Evolutionary conservation across 768 basidiomycete genomes (phyloP).

Genomic region (Boletus patriciae): DNA sequence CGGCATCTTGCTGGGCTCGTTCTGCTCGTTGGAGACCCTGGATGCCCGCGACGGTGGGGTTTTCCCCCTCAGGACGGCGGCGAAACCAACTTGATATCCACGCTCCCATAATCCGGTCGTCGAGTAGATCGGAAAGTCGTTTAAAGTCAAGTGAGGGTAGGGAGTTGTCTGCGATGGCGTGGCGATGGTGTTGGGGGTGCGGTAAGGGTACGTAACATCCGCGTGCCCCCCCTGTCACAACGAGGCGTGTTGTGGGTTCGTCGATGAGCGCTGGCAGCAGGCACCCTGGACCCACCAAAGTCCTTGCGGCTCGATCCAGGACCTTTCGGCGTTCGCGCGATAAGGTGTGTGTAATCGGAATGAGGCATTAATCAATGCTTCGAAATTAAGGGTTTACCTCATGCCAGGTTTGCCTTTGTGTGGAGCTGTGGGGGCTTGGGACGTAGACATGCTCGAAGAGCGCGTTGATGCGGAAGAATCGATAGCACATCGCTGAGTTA

Average conservation of each 20-base stretch:
- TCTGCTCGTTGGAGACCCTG: slow-evolving; percentile 14
- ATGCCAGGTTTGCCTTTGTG: neutral
- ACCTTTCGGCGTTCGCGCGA: neutral
- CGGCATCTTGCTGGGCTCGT: slow-evolving; percentile 2
- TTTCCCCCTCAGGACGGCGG: slow-evolving; percentile 1
- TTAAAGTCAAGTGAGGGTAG: neutral
- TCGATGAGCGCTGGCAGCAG: neutral
- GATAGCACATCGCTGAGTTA: slow-evolving; percentile 3
- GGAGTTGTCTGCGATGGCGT: neutral
- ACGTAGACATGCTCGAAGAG: neutral
- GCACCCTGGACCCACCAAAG: slow-evolving; percentile 6
- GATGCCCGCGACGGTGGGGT: slow-evolving; percentile 15
- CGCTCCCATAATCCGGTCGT: slow-evolving; percentile 9
- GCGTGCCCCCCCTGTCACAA: neutral
- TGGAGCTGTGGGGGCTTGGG: neutral
- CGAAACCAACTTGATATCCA: slow-evolving; percentile 8
- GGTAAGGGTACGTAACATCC: neutral
- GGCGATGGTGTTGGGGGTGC: neutral
- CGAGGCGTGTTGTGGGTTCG: neutral
- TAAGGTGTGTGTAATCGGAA: neutral
- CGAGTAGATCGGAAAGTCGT: neutral
- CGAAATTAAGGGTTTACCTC: neutral
- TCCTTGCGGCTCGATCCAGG: neutral
- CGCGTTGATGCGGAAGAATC: neutral
- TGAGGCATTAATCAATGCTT: neutral